Conservation (phyloP, 2,329 filamentous ascomycete species). For the Aspergillus brunneoviolaceus region DNA sequence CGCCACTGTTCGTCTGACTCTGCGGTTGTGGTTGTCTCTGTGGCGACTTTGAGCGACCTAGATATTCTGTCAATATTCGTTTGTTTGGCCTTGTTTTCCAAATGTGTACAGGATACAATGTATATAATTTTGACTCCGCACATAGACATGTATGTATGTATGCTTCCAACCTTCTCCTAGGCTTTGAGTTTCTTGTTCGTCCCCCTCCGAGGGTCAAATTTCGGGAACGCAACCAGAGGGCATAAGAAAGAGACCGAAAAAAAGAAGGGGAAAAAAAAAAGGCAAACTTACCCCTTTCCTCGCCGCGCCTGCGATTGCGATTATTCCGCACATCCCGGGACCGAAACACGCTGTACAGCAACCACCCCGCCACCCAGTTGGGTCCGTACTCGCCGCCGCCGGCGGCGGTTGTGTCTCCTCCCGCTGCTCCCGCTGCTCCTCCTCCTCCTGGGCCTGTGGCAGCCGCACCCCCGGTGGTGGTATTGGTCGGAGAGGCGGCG, state of each 20-base stretch:
- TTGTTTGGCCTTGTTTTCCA: not conserved
- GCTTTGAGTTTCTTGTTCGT: too few species aligned
- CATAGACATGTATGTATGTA: not conserved
- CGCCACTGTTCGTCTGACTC: constrained; percentile 24
- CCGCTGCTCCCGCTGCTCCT: not conserved
- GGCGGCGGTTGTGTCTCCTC: constrained; percentile 22
- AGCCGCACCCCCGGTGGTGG: not conserved
- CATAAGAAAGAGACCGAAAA: not conserved
- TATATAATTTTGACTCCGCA: not conserved
- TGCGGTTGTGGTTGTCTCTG: constrained; percentile 21
- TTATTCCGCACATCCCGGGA: constrained; percentile 49
- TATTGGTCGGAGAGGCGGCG: too few species aligned
- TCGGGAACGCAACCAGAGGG: not conserved
- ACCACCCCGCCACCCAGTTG: constrained; percentile 49
- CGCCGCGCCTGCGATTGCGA: constrained; percentile 42
- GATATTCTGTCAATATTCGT: not conserved
- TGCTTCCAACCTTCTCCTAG: too few species aligned
- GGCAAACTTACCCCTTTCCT: constrained; percentile 16
- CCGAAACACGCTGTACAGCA: constrained; percentile 50
- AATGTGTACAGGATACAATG: not conserved
- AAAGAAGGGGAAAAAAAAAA: not conserved
- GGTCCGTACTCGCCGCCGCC: constrained; percentile 47
- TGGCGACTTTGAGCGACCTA: constrained; percentile 3
- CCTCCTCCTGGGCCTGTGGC: not conserved
- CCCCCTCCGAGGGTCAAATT: too few species aligned